Base-by-base conservation (phyloP, 768 basidiomycete species). In the Pisolithus orientalis region DNA sequence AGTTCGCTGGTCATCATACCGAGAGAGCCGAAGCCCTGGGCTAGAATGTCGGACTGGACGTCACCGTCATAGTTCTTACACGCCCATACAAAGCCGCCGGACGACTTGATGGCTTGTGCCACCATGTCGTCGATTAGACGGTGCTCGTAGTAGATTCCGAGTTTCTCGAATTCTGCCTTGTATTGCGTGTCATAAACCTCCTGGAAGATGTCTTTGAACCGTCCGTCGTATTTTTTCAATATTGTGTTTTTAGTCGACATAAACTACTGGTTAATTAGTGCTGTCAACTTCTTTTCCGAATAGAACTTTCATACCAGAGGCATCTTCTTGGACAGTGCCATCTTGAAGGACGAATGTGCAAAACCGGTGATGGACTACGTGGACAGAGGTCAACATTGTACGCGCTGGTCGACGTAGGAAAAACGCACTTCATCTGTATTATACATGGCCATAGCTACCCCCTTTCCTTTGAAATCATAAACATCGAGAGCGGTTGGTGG, bases 201-300 rank as follows among this genome's bases (percentile, higher is more conserved):
- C 69, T 97, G 85, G 85, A 99, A 96, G 66, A 95, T 94, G 63
- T 99, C 96, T 77, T 99, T 99, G 83, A 98, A 99, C 29, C 94
- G 83, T 42, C 96, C 96, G 64, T 98, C 96, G 69, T 99, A 99
- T 66, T 87, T 94, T 76, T 99, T 95, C 65, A 95, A 65, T 71
- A 95, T 94, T 24, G 92, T 95, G 73, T 95, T 98, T 76, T 99
- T 97, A 39, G 95, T 98, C 10, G 91, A 94, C 89, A 98, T 83
- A 79, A 94, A 97, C 83, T 90, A 43, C 49, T 24, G 32, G 49
- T 29, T 3, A 21, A 27, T 49, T 39, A 37, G 46, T 42, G 6
- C 34, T 42, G 29, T n/a, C 17, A 11, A 31, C 47, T 42, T 16
- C 10, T 14, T 47, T 52, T 44, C 47, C 49, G 55, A 24, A 58